Conservation (phyloP, 1,284 basidiomycete species). For the Trametes hirsuta region DNA sequence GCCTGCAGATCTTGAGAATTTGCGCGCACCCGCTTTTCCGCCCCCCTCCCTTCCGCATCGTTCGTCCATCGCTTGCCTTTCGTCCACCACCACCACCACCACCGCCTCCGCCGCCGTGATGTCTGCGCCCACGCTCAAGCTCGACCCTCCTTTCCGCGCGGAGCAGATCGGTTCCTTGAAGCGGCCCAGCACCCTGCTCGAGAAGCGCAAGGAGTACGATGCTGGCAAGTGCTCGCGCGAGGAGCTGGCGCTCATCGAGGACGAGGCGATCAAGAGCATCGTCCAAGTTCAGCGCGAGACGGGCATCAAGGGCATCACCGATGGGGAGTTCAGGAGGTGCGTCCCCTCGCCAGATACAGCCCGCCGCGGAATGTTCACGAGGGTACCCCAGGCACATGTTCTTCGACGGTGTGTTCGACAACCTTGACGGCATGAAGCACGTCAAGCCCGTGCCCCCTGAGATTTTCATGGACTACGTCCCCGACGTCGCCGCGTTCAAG, state of each 20-base stretch:
- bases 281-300: slow-evolving; percentile 45
- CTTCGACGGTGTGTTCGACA: slow-evolving; percentile 65
- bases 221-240: slow-evolving; percentile 38
- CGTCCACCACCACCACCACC: neutral
- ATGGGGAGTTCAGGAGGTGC: slow-evolving; percentile 51
- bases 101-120: slow-evolving; percentile 6
- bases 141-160: slow-evolving; percentile 43
- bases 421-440: slow-evolving; percentile 63
- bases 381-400: slow-evolving; percentile 48
- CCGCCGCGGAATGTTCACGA: neutral
- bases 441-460: slow-evolving; percentile 46
- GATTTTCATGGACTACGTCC: slow-evolving; percentile 48
- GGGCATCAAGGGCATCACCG: slow-evolving; percentile 49
- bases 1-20: slow-evolving; percentile 10
- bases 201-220: slow-evolving; percentile 43
- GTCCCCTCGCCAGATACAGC: slow-evolving; percentile 1
- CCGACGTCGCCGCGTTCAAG: slow-evolving; percentile 46
- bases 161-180: slow-evolving; percentile 52
- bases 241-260: slow-evolving; percentile 46
- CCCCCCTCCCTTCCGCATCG: neutral
- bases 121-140: slow-evolving; percentile 26
- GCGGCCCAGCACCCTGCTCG: slow-evolving; percentile 45
- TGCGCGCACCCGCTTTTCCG: slow-evolving; percentile 5
- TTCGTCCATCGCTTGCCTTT: neutral
- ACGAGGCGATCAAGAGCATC: slow-evolving; percentile 47